Evolutionary conservation across 208 protist species (phyloP), one percentile per base, ranked within the genome.

Genomic region (Trypanosoma cruzi): DNA sequence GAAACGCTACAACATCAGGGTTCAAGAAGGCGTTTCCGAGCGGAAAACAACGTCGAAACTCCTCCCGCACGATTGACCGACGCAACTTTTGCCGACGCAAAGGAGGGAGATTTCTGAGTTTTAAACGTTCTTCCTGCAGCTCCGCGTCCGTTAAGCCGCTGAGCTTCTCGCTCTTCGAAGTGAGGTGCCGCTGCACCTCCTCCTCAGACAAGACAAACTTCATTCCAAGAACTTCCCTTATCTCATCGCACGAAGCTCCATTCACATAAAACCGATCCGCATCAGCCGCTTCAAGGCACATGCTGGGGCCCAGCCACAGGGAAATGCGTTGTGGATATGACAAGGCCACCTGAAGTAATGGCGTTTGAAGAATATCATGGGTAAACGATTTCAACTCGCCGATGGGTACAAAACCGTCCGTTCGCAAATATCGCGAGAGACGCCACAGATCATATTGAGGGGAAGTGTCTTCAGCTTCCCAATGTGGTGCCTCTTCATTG

Each of bases 1-100:
- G 53, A 49, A 77, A 70, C 22, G 76, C 76, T 22, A 81, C 70
- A 32, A 81, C 76, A 71, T 81, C 50, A 8, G 66, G 62, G 40
- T 81, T 68, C 31, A 81, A 52, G 50, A 81, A 73, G 22, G 52
- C 53, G 64, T 75, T 77, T 52, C 76, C 76, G 22, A 66, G n/a
- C 34, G 75, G 75, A 59, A 65, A 80, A n/a, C 58, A 40, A 34
- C 75, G 75, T n/a, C 63, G 61, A 31, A 80, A 80, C 34, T 75
- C 59, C 50, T 80, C 75, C 13, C 75, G 67, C 49, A 80, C 75
- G 29, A 73, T 67, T 24, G 58, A 18, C 36, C 61, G 46, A 26
- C 75, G 75, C 10, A 64, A 18, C 40, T 71, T 80, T 52, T 69
- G 54, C 14, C 68, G 31, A 28, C 61, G 63, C 31, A 80, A 26